Evolutionary conservation across 805 yeast species (phyloP), one percentile per base, ranked within the genome.

Genomic region (Kuraishia ogatae): DNA sequence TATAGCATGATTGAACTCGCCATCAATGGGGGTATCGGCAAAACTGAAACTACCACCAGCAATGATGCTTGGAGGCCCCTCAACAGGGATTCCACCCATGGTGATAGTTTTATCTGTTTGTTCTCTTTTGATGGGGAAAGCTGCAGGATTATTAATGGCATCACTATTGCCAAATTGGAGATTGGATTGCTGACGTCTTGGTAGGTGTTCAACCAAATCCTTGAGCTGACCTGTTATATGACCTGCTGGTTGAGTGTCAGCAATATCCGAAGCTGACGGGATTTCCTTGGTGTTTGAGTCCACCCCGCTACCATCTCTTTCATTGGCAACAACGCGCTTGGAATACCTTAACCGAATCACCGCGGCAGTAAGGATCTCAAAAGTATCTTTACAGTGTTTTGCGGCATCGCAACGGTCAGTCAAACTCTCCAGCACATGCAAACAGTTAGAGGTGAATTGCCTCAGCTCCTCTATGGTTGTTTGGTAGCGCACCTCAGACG

Each of bases 331-430:
- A 67, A 13, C 58, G 61, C 55, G 28, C 20, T 70, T 71, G 49
- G 74, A 70, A 58, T 78, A 84, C 58, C 76, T 78, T 53, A 89
- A 66, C 62, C 81, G 80, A 17, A 85, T 72, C 15, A 89, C 84
- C 0, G 89, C 96, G 6, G 87, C 84, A 0, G 88, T 76, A 51
- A 89, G 68, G 39, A 87, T 80, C 59, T 86, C 88, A 64, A 86
- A 85, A 29, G 87, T 84, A 57, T 84, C 87, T 46, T 80, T 74
- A 63, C 96, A 89, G 53, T 79, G 81, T 8, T 70, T 69, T 0
- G 96, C 96, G 1, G 96, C 93, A 58, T 85, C 91, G 68, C 96
- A 89, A 48, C 82, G 76, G 51, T 84, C 89, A 26, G 76, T 71
- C 62, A 89, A 71, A 35, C 86, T 80, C 22, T 76, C 74, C 54